Conservation (phyloP, 352 stramenopile species). For the Peronosclerospora sorghi region DNA sequence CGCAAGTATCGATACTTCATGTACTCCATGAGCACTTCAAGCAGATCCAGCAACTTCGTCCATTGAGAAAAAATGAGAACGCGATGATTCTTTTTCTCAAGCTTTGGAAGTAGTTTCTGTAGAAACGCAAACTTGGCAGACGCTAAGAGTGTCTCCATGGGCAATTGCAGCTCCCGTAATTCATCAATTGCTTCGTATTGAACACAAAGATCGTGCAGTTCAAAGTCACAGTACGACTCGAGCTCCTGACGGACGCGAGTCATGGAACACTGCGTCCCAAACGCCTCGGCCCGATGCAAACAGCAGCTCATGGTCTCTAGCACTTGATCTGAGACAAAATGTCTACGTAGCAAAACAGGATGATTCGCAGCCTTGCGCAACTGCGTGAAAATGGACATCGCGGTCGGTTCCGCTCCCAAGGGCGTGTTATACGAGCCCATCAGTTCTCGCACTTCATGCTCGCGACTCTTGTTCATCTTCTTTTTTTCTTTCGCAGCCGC, state of each 20-base stretch:
- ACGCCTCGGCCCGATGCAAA: conserved; percentile 72
- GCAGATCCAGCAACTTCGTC: conserved; percentile 92
- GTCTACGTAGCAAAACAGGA: conserved; percentile 86
- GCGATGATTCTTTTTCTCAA: conserved; percentile 82
- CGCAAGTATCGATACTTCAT: conserved; percentile 70
- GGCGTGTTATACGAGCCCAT: conserved; percentile 19
- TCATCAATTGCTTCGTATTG: conserved; percentile 76
- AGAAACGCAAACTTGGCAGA: conserved; percentile 93
- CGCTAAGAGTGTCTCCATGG: conserved; percentile 80
- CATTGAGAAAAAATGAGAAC: conserved; percentile 97
- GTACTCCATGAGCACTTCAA: conserved; percentile 79
- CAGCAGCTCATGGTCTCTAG: conserved; percentile 73
- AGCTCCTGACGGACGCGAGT: conserved; percentile 88
- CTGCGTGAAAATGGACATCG: conserved; percentile 88
- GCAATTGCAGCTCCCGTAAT: conserved; percentile 78
- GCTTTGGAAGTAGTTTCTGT: conserved; percentile 76
- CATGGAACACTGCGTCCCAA: conserved; percentile 75
- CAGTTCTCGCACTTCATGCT: conserved; percentile 38
- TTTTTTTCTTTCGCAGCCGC: conserved; percentile 32
- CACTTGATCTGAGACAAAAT: conserved; percentile 62
- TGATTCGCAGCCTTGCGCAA: conserved; percentile 97
- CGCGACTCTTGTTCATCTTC: conserved; percentile 44
- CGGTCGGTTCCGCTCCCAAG: conserved; percentile 15
- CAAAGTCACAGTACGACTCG: conserved; percentile 91
- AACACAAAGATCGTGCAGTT: conserved; percentile 90